Conservation (phyloP, 2,329 filamentous ascomycete species). For the Madurella mycetomatis region DNA sequence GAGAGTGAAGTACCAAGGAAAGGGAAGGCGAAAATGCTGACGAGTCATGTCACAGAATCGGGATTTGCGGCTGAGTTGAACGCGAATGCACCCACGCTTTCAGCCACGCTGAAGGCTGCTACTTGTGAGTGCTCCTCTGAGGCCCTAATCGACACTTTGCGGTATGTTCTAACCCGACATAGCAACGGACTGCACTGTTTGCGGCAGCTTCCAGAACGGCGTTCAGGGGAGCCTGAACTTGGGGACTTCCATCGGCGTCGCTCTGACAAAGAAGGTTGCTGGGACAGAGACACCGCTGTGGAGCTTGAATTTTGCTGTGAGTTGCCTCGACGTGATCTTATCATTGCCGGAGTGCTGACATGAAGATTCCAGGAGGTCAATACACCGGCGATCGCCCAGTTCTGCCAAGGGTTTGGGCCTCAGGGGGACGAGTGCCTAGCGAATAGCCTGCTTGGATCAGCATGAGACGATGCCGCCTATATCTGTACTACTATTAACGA, state of each 20-base stretch:
- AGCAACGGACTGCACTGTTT: conserved; percentile 10
- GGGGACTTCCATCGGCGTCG: conserved; percentile 6
- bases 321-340: background rate
- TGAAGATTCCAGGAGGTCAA: background rate
- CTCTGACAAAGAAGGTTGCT: conserved; percentile 12
- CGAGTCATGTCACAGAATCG: background rate
- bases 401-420: background rate
- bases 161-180: background rate
- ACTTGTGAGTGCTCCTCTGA: conserved; percentile 1
- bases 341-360: background rate
- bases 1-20: background rate
- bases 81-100: conserved; percentile 6
- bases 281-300: conserved; percentile 6
- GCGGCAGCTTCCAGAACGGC: conserved; percentile 4
- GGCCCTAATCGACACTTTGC: background rate
- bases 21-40: background rate
- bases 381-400: background rate
- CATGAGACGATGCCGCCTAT: background rate
- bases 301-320: conserved; percentile 9
- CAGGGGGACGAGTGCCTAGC: background rate
- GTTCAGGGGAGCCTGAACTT: conserved; percentile 9
- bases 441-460: background rate
- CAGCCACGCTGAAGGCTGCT: conserved; percentile 9
- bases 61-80: conserved; percentile 9
- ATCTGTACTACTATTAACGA: background rate